Evolutionary conservation across 805 yeast genomes (phyloP), one percentile per base, ranked within the genome.

Genomic region (Wickerhamiella cacticola): DNA sequence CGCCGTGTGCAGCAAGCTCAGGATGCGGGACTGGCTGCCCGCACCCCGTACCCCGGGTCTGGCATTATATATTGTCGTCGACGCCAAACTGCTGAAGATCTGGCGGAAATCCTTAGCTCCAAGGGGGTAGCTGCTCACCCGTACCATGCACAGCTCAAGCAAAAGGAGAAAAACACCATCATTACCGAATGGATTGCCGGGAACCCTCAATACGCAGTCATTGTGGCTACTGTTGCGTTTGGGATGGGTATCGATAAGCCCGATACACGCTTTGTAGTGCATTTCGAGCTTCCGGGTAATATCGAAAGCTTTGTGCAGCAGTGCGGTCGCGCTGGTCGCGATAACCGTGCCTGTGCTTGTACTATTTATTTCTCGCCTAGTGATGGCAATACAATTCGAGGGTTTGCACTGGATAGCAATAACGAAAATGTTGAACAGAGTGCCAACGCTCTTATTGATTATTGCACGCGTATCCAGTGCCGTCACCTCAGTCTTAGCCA

Each of bases 231-330:
- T 0, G 81, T 92, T 57, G 98, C 98, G 0, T 92, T 92, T 71
- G 98, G 98, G 21, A 87, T 92, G 96, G 98, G 98, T 42, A 88
- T 92, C 46, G 98, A 92, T 65, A 92, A 92, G 61, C 83, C 96
- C 0, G 94, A 92, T 64, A 96, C 89, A 7, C 68, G 98, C 46
- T 88, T 75, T 68, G 97, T 92, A 3, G 77, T 86, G 33, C 98
- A 92, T 64, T 73, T 82, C 53, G 84, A 89, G 8, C 68, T 92
- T 24, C 97, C 98, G 0, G 68, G 94, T 58, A 85, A 86, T 45
- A 69, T 92, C 53, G 98, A 92, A 64, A 96, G 96, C 0, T 92
- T 88, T 61, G 89, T 88, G 57, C 98, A 92, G 65, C 98, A 92
- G 61, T 87, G 97, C 1, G 98, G 98, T 8, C 77, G 98, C 65